A percentile compares a stretch with the other conserved stretches of the same genome.
These are phyloP conservation scores for Passiflora organensis DNA, from an alignment of 345 rosid genomes.

Conservation along the genomic window DNA sequence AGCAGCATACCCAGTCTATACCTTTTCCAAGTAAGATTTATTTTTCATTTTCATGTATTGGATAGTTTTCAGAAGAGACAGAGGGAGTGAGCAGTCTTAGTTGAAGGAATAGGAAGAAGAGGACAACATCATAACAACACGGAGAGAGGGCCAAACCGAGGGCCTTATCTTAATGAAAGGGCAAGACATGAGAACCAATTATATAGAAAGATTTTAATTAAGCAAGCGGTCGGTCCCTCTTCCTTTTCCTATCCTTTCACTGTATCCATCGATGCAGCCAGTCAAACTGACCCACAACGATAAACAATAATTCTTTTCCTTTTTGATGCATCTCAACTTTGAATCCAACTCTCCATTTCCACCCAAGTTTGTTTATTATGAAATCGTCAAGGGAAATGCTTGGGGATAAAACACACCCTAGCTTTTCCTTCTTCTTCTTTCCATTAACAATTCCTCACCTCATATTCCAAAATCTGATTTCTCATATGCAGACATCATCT, in stretches of 20 bases:
- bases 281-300: conserved; percentile 35
- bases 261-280: conserved; percentile 29
- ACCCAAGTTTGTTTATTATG: conserved; percentile 10
- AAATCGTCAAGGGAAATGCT: not conserved
- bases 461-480: too few species aligned
- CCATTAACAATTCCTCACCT: too few species aligned
- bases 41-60: too few species aligned
- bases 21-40: too few species aligned
- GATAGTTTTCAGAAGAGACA: too few species aligned
- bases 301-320: conserved; percentile 5
- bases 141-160: conserved; percentile 4
- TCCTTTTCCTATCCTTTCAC: not conserved
- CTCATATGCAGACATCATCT: too few species aligned
- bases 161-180: conserved; percentile 21
- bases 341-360: too few species aligned
- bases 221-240: conserved; percentile 19
- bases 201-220: conserved; percentile 18
- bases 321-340: conserved; percentile 24
- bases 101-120: conserved; percentile 13
- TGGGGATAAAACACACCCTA: too few species aligned
- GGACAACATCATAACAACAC: conserved; percentile 15
- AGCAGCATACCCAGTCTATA: too few species aligned
- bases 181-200: conserved; percentile 12
- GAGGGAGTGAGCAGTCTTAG: not conserved
- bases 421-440: too few species aligned